Evolutionary conservation across 2,329 filamentous ascomycete genomes (phyloP).

Genomic region (Colletotrichum limetticola): DNA sequence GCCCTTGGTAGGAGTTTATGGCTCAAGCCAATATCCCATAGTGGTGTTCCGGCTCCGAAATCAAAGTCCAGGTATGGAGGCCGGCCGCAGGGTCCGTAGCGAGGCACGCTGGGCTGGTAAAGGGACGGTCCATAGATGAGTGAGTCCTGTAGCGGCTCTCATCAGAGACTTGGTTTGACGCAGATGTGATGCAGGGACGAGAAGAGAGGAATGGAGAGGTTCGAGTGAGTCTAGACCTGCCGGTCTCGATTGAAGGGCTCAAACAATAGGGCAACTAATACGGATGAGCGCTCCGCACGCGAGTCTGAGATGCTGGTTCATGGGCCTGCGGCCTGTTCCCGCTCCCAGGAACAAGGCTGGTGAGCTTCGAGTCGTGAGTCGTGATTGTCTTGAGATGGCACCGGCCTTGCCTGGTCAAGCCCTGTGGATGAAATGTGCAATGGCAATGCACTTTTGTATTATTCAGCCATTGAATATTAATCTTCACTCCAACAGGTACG

Average conservation of each 20-base stretch:
- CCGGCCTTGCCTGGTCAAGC: background rate
- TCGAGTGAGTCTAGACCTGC: background rate
- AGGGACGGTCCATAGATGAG: background rate
- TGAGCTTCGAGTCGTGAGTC: constrained; percentile 6
- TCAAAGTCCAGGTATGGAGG: background rate
- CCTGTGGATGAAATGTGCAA: background rate
- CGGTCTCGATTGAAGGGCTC: background rate
- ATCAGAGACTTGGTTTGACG: constrained; percentile 17
- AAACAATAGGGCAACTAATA: background rate
- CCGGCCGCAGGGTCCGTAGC: background rate
- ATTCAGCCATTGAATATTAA: background rate
- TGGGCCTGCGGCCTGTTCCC: background rate
- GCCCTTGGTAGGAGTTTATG: background rate
- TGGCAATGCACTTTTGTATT: background rate
- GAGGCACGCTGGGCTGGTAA: background rate
- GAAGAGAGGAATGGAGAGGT: constrained; percentile 1
- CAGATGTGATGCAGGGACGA: constrained; percentile 23
- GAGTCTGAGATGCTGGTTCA: constrained; percentile 5
- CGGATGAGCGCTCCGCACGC: background rate
- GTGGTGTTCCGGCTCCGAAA: constrained; percentile 4
- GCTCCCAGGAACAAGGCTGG: background rate
- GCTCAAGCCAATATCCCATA: background rate
- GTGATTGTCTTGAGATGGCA: background rate
- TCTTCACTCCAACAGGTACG: background rate
- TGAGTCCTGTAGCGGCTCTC: background rate